Evolutionary conservation across 768 basidiomycete genomes (phyloP).

Genomic region (Rubroboletus satanas): DNA sequence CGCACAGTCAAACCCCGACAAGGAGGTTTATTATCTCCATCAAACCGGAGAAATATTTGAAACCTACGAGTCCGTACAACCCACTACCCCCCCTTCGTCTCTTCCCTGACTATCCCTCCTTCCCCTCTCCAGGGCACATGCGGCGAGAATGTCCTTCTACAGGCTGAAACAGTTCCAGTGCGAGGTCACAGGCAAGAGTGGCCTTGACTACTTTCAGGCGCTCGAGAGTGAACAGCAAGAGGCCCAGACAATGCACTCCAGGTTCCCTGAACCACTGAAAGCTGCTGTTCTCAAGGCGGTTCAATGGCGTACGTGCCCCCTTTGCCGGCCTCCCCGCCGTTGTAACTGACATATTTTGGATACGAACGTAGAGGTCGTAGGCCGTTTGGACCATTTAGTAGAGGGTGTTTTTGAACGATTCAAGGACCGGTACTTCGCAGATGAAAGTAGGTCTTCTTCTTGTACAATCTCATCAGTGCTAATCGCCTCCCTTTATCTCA

Average conservation of each 20-base stretch:
- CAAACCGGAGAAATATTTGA: constrained; percentile 98
- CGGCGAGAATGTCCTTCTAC: constrained; percentile 92
- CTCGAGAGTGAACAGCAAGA: constrained; percentile 89
- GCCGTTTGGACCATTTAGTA: constrained; percentile 90
- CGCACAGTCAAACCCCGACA: constrained; percentile 58
- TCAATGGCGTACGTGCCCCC: constrained; percentile 85
- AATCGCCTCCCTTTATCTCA: constrained; percentile 14
- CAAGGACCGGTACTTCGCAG: constrained; percentile 90
- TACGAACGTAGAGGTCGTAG: constrained; percentile 78
- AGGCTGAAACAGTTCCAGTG: constrained; percentile 93
- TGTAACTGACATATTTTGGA: constrained; percentile 11
- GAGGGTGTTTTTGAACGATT: constrained; percentile 95
- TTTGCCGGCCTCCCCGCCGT: constrained; percentile 13
- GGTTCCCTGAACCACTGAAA: constrained; percentile 92
- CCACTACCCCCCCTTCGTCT: constrained; percentile 21
- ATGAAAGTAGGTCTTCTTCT: constrained; percentile 67
- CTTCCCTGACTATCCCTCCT: constrained; percentile 19
- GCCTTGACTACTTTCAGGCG: constrained; percentile 92
- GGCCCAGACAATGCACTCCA: constrained; percentile 80
- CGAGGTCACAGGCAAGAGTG: constrained; percentile 93
- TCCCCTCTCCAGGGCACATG: constrained; percentile 56
- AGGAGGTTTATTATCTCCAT: constrained; percentile 85
- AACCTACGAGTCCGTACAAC: constrained; percentile 77
- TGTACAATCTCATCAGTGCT: constrained; percentile 8
- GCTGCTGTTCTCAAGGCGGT: constrained; percentile 86